Percentiles rank a stretch among this genome's conserved stretches.
Conservation (phyloP, 495 filamentous ascomycete genomes). For the Penicillium herquei region DNA sequence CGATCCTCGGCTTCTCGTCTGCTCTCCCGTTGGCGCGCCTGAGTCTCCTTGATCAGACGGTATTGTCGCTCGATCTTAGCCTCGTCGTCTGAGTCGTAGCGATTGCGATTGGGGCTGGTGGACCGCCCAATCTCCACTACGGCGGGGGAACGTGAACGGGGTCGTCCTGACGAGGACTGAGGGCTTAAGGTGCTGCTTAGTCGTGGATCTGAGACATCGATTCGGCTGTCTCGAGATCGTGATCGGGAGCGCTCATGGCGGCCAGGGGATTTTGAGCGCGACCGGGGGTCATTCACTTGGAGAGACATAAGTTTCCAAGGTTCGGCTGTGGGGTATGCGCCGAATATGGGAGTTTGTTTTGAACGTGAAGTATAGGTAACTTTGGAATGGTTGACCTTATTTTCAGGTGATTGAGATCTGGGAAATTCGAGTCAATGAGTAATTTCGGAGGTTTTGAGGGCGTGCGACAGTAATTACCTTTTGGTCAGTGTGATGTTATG, state of each 20-base stretch:
- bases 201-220: neutral
- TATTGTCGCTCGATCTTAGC: slow-evolving; percentile 32
- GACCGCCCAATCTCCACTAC: slow-evolving; percentile 22
- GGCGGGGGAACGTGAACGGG: slow-evolving; percentile 6
- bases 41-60: slow-evolving; percentile 19
- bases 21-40: slow-evolving; percentile 7
- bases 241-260: slow-evolving; percentile 43
- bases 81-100: slow-evolving; percentile 27
- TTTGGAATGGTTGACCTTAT: no score
- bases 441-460: no score
- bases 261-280: slow-evolving; percentile 60
- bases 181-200: slow-evolving; percentile 29
- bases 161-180: neutral
- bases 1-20: neutral
- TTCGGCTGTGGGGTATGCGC: neutral
- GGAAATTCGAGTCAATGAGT: no score
- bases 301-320: slow-evolving; percentile 41
- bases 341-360: slow-evolving; percentile 21
- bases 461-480: no score
- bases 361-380: neutral
- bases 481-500: no score
- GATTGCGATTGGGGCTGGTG: slow-evolving; percentile 19
- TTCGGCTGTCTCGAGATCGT: slow-evolving; percentile 47
- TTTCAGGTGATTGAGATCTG: no score
- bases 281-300: slow-evolving; percentile 56